Evolutionary conservation across 805 yeast genomes (phyloP).

Genomic region (Wickerhamiella lipophila): DNA sequence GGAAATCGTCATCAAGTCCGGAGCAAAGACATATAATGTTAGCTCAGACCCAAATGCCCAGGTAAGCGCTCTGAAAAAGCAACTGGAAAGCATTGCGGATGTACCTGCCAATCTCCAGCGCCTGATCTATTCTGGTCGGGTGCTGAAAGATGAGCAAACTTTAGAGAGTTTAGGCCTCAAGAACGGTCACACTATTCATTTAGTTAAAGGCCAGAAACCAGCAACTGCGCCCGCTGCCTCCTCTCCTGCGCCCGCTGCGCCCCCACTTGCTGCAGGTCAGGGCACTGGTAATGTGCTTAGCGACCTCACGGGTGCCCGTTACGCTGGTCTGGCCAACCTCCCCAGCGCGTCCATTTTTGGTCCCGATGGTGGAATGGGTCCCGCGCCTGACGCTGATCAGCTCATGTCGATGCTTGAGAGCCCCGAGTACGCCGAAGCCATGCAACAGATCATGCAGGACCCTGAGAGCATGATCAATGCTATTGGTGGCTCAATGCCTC

Average conservation of each 20-base stretch:
- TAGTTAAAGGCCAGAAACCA: constrained; percentile 61
- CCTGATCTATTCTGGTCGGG: constrained; percentile 86
- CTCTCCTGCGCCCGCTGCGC: constrained; percentile 24
- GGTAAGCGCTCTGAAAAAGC: constrained; percentile 55
- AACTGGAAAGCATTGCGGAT: constrained; percentile 46
- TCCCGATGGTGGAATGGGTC: constrained; percentile 85
- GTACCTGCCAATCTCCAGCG: constrained; percentile 73
- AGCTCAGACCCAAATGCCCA: constrained; percentile 41
- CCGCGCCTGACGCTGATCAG: constrained; percentile 64
- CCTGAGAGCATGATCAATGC: constrained; percentile 78
- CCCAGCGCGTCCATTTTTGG: constrained; percentile 86
- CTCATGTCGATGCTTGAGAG: constrained; percentile 60
- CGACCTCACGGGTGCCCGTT: constrained; percentile 87
- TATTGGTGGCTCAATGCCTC: constrained; percentile 59
- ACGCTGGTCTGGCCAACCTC: constrained; percentile 81
- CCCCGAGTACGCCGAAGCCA: constrained; percentile 69
- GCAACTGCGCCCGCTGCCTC: constrained; percentile 22
- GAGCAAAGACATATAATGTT: constrained; percentile 68
- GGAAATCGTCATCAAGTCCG: constrained; percentile 32
- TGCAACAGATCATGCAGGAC: constrained; percentile 40
- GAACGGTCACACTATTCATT: constrained; percentile 74
- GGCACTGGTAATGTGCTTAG: constrained; percentile 85
- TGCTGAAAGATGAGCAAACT: constrained; percentile 71
- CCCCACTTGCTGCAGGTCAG: constrained; percentile 83
- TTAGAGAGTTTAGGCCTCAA: constrained; percentile 67